phyloP scores from a whole-genome alignment of 805 yeast species.

The Clavispora asparagi region DNA sequence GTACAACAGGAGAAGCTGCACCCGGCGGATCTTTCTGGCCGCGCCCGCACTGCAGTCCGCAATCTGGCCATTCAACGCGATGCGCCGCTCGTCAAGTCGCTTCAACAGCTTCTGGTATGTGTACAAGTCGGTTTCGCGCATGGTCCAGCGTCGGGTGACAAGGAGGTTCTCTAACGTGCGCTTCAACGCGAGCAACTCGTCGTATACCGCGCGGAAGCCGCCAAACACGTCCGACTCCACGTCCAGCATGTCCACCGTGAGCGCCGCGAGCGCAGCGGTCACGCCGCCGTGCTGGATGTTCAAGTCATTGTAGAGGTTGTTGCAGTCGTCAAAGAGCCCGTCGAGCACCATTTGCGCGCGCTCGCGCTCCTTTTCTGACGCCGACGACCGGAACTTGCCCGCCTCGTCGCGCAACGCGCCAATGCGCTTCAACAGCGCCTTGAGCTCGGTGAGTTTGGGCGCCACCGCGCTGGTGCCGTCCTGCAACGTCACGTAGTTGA shows the following conservation, averaged over 20 bases:
- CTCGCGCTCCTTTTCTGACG: conserved; percentile 18
- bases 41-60: conserved; percentile 13
- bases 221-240: conserved; percentile 17
- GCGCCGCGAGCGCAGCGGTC: conserved; percentile 18
- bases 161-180: conserved; percentile 74
- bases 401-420: conserved; percentile 44
- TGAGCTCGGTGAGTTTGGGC: conserved; percentile 16
- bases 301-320: conserved; percentile 66
- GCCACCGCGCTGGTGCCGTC: background rate
- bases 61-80: conserved; percentile 25
- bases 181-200: conserved; percentile 59
- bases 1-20: conserved; percentile 56
- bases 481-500: conserved; percentile 22
- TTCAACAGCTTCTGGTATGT: conserved; percentile 71
- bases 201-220: conserved; percentile 50
- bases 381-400: conserved; percentile 43
- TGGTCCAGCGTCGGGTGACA: conserved; percentile 94
- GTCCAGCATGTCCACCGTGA: conserved; percentile 32
- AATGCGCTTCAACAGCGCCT: conserved; percentile 22
- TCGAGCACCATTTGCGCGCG: conserved; percentile 48
- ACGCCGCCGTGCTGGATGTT: conserved; percentile 37
- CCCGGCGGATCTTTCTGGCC: conserved; percentile 21
- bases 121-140: conserved; percentile 92
- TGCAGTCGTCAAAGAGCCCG: conserved; percentile 80
- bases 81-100: conserved; percentile 67